phyloP scores from a whole-genome alignment of 2,329 filamentous ascomycete genomes.

The Arthrocladium fulminans region DNA sequence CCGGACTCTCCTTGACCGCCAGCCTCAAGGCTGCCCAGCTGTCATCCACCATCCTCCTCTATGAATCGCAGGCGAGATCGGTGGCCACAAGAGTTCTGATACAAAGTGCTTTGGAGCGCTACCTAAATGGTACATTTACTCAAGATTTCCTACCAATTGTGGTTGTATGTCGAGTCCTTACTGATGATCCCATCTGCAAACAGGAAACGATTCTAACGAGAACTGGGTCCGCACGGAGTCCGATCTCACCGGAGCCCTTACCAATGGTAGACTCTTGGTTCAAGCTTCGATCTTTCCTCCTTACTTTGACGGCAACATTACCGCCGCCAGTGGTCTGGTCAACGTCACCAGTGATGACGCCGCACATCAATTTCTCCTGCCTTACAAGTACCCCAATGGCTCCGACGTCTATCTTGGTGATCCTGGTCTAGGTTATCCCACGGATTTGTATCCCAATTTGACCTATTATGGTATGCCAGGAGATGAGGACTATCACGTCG shows the following conservation, averaged over 20 bases:
- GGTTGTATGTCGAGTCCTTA: slow-evolving; percentile 5
- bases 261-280: slow-evolving; percentile 51
- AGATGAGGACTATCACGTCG: slow-evolving; percentile 31
- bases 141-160: neutral
- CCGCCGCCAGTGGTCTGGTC: slow-evolving; percentile 45
- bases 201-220: slow-evolving; percentile 44
- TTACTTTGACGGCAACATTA: slow-evolving; percentile 48
- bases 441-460: slow-evolving; percentile 67
- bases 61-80: slow-evolving; percentile 64
- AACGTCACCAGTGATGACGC: slow-evolving; percentile 51
- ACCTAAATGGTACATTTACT: slow-evolving; percentile 31
- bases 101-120: slow-evolving; percentile 43
- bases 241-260: slow-evolving; percentile 65
- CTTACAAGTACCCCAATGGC: slow-evolving; percentile 52
- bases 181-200: slow-evolving; percentile 2
- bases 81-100: slow-evolving; percentile 56
- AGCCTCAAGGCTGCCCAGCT: slow-evolving; percentile 80
- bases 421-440: slow-evolving; percentile 57
- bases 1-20: slow-evolving; percentile 65
- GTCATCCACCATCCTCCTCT: slow-evolving; percentile 65
- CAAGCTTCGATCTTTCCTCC: slow-evolving; percentile 67
- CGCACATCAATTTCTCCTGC: slow-evolving; percentile 47
- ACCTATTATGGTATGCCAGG: slow-evolving; percentile 45
- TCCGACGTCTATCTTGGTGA: slow-evolving; percentile 54
- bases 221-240: slow-evolving; percentile 54